Conservation (phyloP, 495 filamentous ascomycete species). For the Hypoxylon lenormandii region DNA sequence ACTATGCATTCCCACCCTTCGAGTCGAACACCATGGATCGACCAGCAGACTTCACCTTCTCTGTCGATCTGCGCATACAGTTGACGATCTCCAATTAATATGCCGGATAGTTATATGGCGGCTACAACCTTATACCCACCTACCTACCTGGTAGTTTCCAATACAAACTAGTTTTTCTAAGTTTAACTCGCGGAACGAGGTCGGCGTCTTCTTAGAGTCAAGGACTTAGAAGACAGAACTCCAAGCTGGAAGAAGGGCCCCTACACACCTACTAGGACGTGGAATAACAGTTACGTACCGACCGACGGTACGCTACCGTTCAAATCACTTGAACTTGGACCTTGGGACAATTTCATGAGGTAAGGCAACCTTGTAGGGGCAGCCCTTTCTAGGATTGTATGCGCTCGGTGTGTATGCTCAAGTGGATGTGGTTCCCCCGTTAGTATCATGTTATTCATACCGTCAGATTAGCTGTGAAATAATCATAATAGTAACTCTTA, state of each 20-base stretch:
- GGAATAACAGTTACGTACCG: neutral
- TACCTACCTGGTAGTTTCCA: too few species aligned
- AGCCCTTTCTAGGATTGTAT: too few species aligned
- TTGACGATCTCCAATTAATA: conserved; percentile 10
- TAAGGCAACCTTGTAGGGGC: too few species aligned
- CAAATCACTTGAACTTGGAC: neutral
- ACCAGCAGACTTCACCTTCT: conserved; percentile 12
- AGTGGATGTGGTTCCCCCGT: neutral
- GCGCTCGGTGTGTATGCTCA: neutral
- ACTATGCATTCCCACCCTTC: conserved; percentile 40
- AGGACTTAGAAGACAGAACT: neutral
- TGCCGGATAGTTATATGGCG: conserved; percentile 4
- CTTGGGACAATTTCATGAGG: too few species aligned
- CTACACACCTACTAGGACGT: neutral
- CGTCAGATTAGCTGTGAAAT: neutral
- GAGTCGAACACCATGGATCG: conserved; percentile 26
- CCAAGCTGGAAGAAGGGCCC: neutral
- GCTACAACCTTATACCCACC: neutral
- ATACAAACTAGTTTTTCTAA: neutral
- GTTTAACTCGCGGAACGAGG: conserved; percentile 5
- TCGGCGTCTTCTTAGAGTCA: neutral
- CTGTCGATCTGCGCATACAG: conserved; percentile 28
- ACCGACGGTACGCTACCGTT: neutral
- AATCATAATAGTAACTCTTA: neutral
- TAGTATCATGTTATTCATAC: neutral